Evolutionary conservation across 2,329 filamentous ascomycete genomes (phyloP).

Genomic region (Aureobasidium lini): DNA sequence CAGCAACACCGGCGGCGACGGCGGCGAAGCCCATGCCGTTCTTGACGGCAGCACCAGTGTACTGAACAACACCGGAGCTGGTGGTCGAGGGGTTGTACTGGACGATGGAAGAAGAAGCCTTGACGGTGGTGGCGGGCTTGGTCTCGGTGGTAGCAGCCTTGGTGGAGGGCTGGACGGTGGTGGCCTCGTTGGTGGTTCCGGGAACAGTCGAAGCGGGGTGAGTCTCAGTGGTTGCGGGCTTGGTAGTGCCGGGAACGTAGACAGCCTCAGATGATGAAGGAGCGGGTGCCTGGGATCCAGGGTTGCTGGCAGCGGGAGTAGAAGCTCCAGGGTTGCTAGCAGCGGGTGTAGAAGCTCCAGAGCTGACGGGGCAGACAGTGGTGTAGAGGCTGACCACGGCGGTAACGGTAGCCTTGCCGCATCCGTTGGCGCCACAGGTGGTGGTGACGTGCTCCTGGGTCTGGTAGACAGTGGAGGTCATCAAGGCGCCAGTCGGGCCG

Average conservation of each 20-base stretch:
- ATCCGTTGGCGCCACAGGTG: conserved; percentile 6
- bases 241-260: neutral
- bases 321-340: neutral
- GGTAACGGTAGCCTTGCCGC: conserved; percentile 11
- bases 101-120: neutral
- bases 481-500: neutral
- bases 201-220: neutral
- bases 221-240: neutral
- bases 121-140: neutral
- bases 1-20: conserved; percentile 8
- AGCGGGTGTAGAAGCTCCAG: neutral
- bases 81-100: neutral
- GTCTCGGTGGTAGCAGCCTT: neutral
- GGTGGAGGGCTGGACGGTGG: neutral
- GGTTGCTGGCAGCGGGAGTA: neutral
- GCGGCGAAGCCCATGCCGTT: conserved; percentile 8
- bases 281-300: neutral
- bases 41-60: conserved; percentile 13
- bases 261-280: neutral
- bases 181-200: neutral
- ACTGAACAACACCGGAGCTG: neutral
- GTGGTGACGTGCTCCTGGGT: neutral
- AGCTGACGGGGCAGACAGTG: conserved; percentile 12
- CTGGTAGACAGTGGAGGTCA: conserved; percentile 3
- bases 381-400: conserved; percentile 11